phyloP scores from a whole-genome alignment of 257 asterid species.

The Lantana camara region DNA sequence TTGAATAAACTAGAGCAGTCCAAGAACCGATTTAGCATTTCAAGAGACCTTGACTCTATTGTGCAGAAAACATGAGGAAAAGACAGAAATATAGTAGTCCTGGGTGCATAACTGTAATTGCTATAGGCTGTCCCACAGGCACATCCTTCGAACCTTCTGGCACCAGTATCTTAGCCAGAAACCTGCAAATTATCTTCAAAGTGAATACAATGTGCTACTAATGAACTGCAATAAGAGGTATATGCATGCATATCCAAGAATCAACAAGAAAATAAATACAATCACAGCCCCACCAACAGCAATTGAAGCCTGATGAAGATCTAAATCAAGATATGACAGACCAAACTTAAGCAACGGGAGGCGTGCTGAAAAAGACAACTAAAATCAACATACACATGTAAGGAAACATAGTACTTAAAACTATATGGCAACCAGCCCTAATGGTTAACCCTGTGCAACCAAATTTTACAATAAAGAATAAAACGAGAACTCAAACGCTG shows the following conservation, averaged over 20 bases:
- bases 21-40: conserved; percentile 19
- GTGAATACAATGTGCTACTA: conserved; percentile 12
- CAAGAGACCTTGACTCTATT: conserved; percentile 11
- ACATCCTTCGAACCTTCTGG: conserved; percentile 99
- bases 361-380: conserved; percentile 8
- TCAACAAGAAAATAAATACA: too few relatives aligned
- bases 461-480: too few relatives aligned
- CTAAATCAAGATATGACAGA: conserved; percentile 9
- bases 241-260: too few relatives aligned
- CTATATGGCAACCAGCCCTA: conserved; percentile 7
- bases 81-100: conserved; percentile 28
- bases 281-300: too few relatives aligned
- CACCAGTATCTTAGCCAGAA: conserved; percentile 86
- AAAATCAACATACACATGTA: conserved; percentile 13
- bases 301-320: too few relatives aligned
- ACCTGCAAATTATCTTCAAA: conserved; percentile 53
- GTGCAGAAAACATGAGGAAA: conserved; percentile 21
- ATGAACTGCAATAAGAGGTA: too few relatives aligned
- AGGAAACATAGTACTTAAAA: conserved; percentile 10
- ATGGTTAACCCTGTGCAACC: background rate
- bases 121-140: conserved; percentile 96
- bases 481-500: conserved; percentile 1
- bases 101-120: conserved; percentile 76
- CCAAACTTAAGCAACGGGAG: conserved; percentile 2
- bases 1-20: conserved; percentile 15